Conservation (phyloP, 1,284 basidiomycete genomes). For the Ganoderma lingzhi region DNA sequence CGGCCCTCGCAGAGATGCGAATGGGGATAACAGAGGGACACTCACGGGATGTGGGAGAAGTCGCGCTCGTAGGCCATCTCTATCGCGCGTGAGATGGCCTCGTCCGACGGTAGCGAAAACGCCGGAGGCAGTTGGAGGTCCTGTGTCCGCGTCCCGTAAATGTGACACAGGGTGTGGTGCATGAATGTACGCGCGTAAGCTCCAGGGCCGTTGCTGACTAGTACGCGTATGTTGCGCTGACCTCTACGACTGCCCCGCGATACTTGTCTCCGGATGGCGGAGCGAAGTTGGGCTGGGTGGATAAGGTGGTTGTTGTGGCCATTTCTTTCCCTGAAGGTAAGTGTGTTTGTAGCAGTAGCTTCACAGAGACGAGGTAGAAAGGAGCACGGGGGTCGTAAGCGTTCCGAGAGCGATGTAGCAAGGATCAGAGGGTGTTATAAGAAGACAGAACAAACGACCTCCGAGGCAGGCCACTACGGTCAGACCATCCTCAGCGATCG, state of each 20-base stretch:
- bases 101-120: slow-evolving; percentile 79
- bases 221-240: slow-evolving; percentile 36
- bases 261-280: slow-evolving; percentile 60
- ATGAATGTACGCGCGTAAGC: slow-evolving; percentile 50
- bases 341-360: background rate
- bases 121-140: slow-evolving; percentile 91
- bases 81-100: slow-evolving; percentile 77
- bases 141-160: slow-evolving; percentile 46
- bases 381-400: background rate
- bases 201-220: slow-evolving; percentile 39
- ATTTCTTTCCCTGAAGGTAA: slow-evolving; percentile 14
- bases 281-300: slow-evolving; percentile 18
- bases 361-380: background rate
- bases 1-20: slow-evolving; percentile 8
- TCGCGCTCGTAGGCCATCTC: slow-evolving; percentile 91
- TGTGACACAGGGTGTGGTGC: background rate
- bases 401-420: slow-evolving; percentile 9
- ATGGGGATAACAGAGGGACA: slow-evolving; percentile 18
- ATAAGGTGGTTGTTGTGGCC: slow-evolving; percentile 26
- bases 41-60: slow-evolving; percentile 90
- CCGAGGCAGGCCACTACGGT: slow-evolving; percentile 8
- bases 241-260: slow-evolving; percentile 85
- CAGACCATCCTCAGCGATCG: slow-evolving; percentile 29
- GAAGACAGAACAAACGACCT: background rate
- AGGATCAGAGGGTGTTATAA: slow-evolving; percentile 19